Evolutionary conservation across 345 rosid species (phyloP), one percentile per base, ranked within the genome.

Genomic region (Euphorbia tirucalli): DNA sequence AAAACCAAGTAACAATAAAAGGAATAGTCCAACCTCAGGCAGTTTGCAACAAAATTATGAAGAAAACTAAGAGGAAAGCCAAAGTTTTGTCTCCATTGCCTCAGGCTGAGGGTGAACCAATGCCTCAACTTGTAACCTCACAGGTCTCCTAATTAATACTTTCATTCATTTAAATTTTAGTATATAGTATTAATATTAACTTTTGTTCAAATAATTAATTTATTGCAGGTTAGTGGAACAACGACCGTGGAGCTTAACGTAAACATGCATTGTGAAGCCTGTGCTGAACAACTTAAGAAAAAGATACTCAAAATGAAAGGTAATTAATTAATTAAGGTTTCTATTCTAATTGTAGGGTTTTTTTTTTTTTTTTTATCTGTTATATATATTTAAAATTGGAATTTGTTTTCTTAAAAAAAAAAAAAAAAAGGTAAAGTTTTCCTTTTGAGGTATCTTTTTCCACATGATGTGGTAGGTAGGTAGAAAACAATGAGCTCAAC

Each of bases 291-390:
- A 76, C 94, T 95, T 25, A 89, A 79, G 83, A 87, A 70, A 76
- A 93, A 87, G 80, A 92, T 95, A 71, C 87, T 93, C 70, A 87
- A 95, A 88, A 93, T 95, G 98, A 88, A 88, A 88, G 99, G 98
- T 92, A 79, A 39, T 57, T 43, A 15, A 39, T 57, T 43, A 15
- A 35, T 35, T 35, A 3, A 35, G 4, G 39, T 35, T 35, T 35
- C 39, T 35, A 35, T 18, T 6, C 10, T 49, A 49, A 11, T 19
- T 49, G n/a, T 11, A 49, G 4, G 55, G 10, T 49, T 49, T 10
- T 49, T 3, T 9, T 49, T 8, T 24, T 49, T 18, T 11, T 5
- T 39, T 41, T 22, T 44, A 15, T 44, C 10, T 1, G 3, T 35
- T 56, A 35, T n/a, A n/a, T n/a, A n/a, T n/a, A n/a, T n/a, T n/a